Base-by-base conservation (phyloP, 441 rosid species). In the Viola pubescens region DNA sequence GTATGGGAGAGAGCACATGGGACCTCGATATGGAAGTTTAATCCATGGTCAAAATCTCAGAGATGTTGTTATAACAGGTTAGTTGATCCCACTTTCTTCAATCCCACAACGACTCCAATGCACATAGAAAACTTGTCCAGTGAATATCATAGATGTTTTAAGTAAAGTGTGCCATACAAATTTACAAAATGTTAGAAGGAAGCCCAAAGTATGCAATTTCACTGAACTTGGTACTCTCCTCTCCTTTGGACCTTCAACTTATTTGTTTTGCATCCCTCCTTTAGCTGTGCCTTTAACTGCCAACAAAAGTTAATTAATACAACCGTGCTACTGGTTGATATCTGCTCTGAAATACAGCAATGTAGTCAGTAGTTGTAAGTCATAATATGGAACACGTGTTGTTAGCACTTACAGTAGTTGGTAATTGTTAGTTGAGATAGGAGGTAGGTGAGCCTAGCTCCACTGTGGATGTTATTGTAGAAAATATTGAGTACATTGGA, bases 21-120 rank as follows among this genome's bases (percentile, higher is more conserved):
- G 98, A 73, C 88, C 98, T 73, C 86, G 95, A 46, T 89, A 82
- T 73, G 95, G 97, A 61, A 94, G 98, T 70, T 85, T 94, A 63
- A 86, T 94, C 68, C 96, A 94, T 46, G 97, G 97, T 51, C 97
- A 94, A 73, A 82, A 94, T 75, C 96, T 94, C 79, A 90, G 69
- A 81, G 96, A 90, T 77, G 72, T 94, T 37, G 34, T 26, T 26
- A 26, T 94, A 69, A 90, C 96, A 26, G 97, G 97, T 88, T 14
- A 55, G 79, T 69, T 55, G 39, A 61, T 52, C 51, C 19, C 16
- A 45, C 37, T 44, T 59, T 52, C 60, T n/a, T 54, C 16, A 41
- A 4, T 56, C 34, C 34, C 39, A 13, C 44, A 1, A 34, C 4
- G 46, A 45, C 38, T 26, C 34, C 34, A 26, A 26, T 26, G 34